Evolutionary conservation across 176 grass and related monocot species (phyloP).

Genomic region (Triticum aestivum): IWGSC_CS_RefSeq_v2.1 NC_057814.1:529807849-529808348

Average conservation of each 20-base stretch:
- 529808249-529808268: slow-evolving; percentile 40
- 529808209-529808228: slow-evolving; percentile 39
- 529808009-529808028: slow-evolving; percentile 5
- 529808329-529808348: slow-evolving; percentile 45
- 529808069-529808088: not conserved
- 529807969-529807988: slow-evolving; percentile 7
- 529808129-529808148: not conserved
- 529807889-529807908: not conserved
- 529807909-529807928: not conserved
- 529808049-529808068: not conserved
- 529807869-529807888: not conserved
- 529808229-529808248: slow-evolving; percentile 30
- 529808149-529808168: not conserved
- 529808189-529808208: slow-evolving; percentile 51
- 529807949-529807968: not conserved
- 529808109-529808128: not conserved
- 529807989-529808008: not conserved
- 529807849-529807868: not conserved
- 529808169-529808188: not conserved
- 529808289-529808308: slow-evolving; percentile 19
- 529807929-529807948: not conserved
- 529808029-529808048: not conserved
- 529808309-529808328: slow-evolving; percentile 23
- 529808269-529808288: slow-evolving; percentile 60
- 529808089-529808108: not conserved